phyloP scores from a whole-genome alignment of 2,329 filamentous ascomycete genomes.

The Didymella arachidicola region DNA sequence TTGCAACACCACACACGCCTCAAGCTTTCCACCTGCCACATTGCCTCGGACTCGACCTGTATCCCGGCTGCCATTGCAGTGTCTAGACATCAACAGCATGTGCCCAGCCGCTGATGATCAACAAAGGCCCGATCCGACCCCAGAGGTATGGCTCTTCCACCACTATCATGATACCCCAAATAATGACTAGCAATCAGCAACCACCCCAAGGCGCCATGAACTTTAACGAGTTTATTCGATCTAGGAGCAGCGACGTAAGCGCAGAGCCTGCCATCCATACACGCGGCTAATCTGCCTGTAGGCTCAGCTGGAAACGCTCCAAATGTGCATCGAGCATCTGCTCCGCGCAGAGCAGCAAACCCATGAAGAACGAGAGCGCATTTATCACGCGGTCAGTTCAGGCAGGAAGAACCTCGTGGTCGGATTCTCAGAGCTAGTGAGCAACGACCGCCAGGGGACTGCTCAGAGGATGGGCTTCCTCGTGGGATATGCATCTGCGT shows the following conservation, averaged over 20 bases:
- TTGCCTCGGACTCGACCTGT: not conserved
- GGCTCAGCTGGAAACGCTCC: slow-evolving; percentile 45
- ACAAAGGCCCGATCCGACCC: slow-evolving; percentile 2
- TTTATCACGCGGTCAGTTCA: not conserved
- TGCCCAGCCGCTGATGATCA: not conserved
- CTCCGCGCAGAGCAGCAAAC: not conserved
- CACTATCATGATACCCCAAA: not conserved
- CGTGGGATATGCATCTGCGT: slow-evolving; percentile 3
- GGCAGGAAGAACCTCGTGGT: not conserved
- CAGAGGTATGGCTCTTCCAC: not conserved
- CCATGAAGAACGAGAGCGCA: not conserved
- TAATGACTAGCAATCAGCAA: not conserved
- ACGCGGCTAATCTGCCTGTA: not conserved
- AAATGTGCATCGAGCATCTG: slow-evolving; percentile 32
- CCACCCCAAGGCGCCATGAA: slow-evolving; percentile 2
- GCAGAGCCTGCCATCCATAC: not conserved
- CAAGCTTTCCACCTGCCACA: not conserved
- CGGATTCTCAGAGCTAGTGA: not conserved
- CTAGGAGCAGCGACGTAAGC: not conserved
- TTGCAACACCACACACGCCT: not conserved
- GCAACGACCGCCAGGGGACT: not conserved
- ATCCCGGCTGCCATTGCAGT: not conserved
- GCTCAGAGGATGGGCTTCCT: not conserved
- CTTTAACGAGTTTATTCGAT: slow-evolving; percentile 1
- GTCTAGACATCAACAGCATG: not conserved